Conservation (phyloP, 108 stramenopile species). For the Schizochytrium sp. region DNA sequence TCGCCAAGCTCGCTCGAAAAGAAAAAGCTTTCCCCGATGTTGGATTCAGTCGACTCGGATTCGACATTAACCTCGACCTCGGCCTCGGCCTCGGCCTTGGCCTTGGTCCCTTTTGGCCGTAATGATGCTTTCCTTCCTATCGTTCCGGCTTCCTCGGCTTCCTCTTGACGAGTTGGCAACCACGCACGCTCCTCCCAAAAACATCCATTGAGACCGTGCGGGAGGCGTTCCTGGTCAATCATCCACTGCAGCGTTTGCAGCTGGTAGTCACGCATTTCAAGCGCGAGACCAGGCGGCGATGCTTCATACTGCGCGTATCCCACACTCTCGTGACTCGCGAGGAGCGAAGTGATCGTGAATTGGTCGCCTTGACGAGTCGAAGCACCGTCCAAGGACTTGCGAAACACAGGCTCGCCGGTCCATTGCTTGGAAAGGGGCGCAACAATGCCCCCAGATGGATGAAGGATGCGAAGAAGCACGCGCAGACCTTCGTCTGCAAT, state of each 20-base stretch:
- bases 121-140: too few relatives aligned
- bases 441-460: not conserved
- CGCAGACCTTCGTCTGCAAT: not conserved
- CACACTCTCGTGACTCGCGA: conserved; percentile 49
- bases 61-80: too few relatives aligned
- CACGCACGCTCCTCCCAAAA: conserved; percentile 62
- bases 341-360: conserved; percentile 49
- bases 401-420: not conserved
- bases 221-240: conserved; percentile 54
- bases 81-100: too few relatives aligned
- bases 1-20: conserved; percentile 65
- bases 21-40: conserved; percentile 56
- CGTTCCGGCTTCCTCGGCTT: too few relatives aligned
- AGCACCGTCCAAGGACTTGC: not conserved
- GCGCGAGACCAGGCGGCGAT: conserved; percentile 29
- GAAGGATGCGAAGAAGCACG: not conserved
- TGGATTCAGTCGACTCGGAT: too few relatives aligned
- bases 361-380: not conserved
- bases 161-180: not conserved
- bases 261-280: conserved; percentile 60
- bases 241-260: conserved; percentile 64
- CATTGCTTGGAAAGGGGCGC: not conserved
- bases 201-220: conserved; percentile 55
- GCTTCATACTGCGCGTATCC: conserved; percentile 32
- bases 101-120: too few relatives aligned